These are phyloP conservation scores for Syzygium aromaticum DNA, from an alignment of 345 rosid genomes.

Conservation along the genomic window DNA sequence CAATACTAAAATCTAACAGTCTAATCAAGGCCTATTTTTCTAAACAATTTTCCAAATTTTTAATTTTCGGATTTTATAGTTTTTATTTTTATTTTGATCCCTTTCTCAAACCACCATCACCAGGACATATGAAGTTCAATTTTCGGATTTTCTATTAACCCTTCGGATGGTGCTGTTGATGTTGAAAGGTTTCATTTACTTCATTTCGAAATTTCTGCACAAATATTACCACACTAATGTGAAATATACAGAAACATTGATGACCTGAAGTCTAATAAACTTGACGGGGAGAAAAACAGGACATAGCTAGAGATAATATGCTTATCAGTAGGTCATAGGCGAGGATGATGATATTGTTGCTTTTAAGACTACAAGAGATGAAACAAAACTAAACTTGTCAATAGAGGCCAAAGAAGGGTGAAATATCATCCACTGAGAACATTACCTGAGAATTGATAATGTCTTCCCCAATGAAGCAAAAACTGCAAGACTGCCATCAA, in stretches of 20 bases:
- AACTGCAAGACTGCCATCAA: slow-evolving; percentile 37
- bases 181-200: background rate
- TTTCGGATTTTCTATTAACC: background rate
- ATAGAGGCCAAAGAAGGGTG: background rate
- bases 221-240: background rate
- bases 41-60: too few species aligned
- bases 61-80: too few species aligned
- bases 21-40: too few species aligned
- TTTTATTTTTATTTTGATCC: too few species aligned
- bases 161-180: background rate
- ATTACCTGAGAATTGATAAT: background rate
- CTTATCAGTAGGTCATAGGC: slow-evolving; percentile 66
- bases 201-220: background rate
- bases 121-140: too few species aligned
- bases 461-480: slow-evolving; percentile 10
- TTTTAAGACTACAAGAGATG: slow-evolving; percentile 41
- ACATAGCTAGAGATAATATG: background rate
- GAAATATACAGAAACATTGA: background rate
- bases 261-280: background rate
- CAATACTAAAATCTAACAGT: too few species aligned
- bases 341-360: slow-evolving; percentile 46
- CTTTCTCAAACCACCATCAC: too few species aligned
- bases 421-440: background rate
- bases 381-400: slow-evolving; percentile 6
- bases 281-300: background rate